Base-by-base conservation (phyloP, 1,139 yeast species). In the Oligophagozyma castellii region DNA sequence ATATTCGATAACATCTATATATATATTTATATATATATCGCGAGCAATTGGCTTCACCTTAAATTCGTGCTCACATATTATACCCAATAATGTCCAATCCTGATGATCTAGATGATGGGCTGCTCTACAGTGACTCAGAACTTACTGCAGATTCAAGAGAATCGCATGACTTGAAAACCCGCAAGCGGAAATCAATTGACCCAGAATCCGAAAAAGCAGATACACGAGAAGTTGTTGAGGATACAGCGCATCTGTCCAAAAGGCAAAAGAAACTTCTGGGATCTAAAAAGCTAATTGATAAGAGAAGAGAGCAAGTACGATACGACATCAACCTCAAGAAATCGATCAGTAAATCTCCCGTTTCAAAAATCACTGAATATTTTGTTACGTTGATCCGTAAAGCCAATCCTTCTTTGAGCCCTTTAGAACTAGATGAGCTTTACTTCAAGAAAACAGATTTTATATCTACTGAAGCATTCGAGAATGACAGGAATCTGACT, bases 21-120 rank as follows among this genome's bases (percentile, higher is more conserved):
- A n/a, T n/a, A 13, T 22, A 10, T 15, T 23, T 7, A 3, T 15
- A 23, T 14, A n/a, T n/a, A n/a, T n/a, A n/a, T n/a, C n/a, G n/a
- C n/a, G n/a, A n/a, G n/a, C n/a, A n/a, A n/a, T n/a, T n/a, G n/a
- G n/a, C n/a, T n/a, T n/a, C n/a, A n/a, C n/a, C n/a, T n/a, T n/a
- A n/a, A n/a, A n/a, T n/a, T n/a, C n/a, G n/a, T n/a, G n/a, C n/a
- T n/a, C n/a, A n/a, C n/a, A n/a, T n/a, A n/a, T n/a, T n/a, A n/a
- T n/a, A n/a, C n/a, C n/a, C n/a, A n/a, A n/a, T n/a, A 7, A 46
- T 48, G 52, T 37, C 48, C 14, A 39, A 44, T 23, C 45, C 48
- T 11, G 56, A 52, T 35, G 56, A 53, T 32, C 38, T 53, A 35
- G 52, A 51, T 26, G 55, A 49, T 27, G 55, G 53, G 11, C 32